Conservation (phyloP, 1,139 yeast genomes). For the Geotrichum candidum region DNA sequence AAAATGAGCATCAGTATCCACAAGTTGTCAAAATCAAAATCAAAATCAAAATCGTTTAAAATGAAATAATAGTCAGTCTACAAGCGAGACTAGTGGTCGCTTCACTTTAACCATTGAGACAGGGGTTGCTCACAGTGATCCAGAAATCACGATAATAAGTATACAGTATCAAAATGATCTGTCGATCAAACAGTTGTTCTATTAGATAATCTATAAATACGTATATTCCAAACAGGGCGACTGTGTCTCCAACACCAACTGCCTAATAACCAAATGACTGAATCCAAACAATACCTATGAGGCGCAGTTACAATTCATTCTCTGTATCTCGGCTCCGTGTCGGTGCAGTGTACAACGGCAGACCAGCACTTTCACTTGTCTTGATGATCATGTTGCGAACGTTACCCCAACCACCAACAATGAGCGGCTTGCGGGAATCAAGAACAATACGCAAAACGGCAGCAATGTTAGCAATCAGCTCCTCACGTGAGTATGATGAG, state of each 20-base stretch:
- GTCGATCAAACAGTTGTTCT: not conserved
- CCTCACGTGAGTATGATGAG: conserved; percentile 20
- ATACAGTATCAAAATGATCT: not conserved
- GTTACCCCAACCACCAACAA: conserved; percentile 21
- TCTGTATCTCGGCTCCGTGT: not conserved
- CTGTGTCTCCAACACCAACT: not conserved
- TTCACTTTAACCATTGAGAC: not conserved
- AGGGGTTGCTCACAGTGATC: not conserved
- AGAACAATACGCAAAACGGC: conserved; percentile 20
- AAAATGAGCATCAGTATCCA: no score
- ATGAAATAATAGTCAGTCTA: no score
- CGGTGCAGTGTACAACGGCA: conserved; percentile 20
- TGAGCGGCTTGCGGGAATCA: conserved; percentile 15
- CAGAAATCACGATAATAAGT: not conserved
- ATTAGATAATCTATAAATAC: not conserved
- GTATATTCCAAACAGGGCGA: not conserved
- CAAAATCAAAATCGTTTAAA: no score
- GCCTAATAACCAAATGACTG: not conserved
- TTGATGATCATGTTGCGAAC: conserved; percentile 22
- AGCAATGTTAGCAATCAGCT: conserved; percentile 25
- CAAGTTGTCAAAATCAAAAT: no score
- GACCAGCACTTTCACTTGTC: conserved; percentile 25
- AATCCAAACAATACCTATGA: not conserved
- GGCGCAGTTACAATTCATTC: not conserved
- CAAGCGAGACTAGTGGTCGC: not conserved